Conservation (phyloP, 176 grass and related monocot species). For the Juncus effusus region DNA sequence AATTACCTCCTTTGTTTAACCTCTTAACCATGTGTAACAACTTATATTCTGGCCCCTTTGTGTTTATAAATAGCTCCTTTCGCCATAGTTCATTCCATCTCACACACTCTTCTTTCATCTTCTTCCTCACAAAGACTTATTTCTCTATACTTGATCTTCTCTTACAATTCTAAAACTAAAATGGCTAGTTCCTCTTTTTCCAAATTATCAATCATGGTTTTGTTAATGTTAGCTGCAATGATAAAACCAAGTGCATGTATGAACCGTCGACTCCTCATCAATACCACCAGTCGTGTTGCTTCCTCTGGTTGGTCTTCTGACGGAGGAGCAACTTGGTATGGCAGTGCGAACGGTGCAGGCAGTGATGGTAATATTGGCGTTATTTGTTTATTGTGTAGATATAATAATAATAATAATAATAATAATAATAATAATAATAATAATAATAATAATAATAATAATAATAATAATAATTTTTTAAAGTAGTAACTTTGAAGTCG, state of each 20-base stretch:
- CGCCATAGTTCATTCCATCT: neutral
- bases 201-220: conserved; percentile 6
- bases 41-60: neutral
- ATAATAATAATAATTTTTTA: too few relatives aligned
- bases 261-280: conserved; percentile 25
- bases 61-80: conserved; percentile 28
- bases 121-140: conserved; percentile 3
- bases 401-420: too few relatives aligned
- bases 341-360: conserved; percentile 60
- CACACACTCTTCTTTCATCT: conserved; percentile 7
- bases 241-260: conserved; percentile 18
- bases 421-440: too few relatives aligned
- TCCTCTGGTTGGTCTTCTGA: conserved; percentile 35
- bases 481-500: too few relatives aligned
- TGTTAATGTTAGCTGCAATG: conserved; percentile 17
- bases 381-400: too few relatives aligned
- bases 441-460: too few relatives aligned
- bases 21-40: conserved; percentile 28
- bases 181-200: conserved; percentile 6
- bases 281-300: conserved; percentile 5
- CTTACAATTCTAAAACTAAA: neutral
- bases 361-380: conserved; percentile 45
- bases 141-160: conserved; percentile 19
- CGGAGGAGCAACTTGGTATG: conserved; percentile 78
- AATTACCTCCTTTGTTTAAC: neutral